These are phyloP conservation scores for Mikania micrantha DNA, from an alignment of 129 eudicot genomes.

Conservation along the genomic window DNA sequence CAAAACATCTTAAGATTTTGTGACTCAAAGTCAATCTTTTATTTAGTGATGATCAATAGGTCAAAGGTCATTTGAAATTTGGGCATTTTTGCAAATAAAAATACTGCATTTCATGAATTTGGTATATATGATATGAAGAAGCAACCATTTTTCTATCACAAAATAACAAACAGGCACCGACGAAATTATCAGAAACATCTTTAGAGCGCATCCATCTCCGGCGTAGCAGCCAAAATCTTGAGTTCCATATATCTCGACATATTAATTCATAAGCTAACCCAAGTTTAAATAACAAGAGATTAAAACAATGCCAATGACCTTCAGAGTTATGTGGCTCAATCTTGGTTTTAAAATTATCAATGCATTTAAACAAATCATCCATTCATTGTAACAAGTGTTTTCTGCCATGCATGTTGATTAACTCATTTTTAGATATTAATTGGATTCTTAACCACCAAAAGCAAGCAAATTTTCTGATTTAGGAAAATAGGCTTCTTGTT, in stretches of 20 bases:
- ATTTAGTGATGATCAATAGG: neutral
- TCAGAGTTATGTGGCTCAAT: neutral
- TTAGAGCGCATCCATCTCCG: neutral
- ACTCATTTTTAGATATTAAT: neutral
- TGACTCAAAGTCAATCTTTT: neutral
- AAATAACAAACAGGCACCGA: too few species aligned
- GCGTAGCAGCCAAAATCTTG: slow-evolving; percentile 7
- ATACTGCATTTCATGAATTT: neutral
- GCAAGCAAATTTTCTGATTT: neutral
- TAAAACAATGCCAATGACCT: neutral
- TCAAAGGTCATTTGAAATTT: neutral
- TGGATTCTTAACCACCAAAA: neutral
- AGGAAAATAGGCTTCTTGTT: neutral
- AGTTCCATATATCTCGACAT: neutral
- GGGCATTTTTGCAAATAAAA: neutral
- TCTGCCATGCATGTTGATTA: neutral
- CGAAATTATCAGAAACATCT: neutral
- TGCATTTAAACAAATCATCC: neutral
- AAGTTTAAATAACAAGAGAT: neutral
- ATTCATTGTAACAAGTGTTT: neutral
- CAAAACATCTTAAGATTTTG: neutral
- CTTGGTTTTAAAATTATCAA: neutral
- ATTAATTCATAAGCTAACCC: too few species aligned
- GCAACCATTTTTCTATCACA: too few species aligned
- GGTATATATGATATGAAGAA: too few species aligned